Percentiles rank a stretch among this genome's conserved stretches.
Evolutionary conservation across 169 alveolate species (phyloP).

Genomic region (Cryptosporidium meleagridis): DNA sequence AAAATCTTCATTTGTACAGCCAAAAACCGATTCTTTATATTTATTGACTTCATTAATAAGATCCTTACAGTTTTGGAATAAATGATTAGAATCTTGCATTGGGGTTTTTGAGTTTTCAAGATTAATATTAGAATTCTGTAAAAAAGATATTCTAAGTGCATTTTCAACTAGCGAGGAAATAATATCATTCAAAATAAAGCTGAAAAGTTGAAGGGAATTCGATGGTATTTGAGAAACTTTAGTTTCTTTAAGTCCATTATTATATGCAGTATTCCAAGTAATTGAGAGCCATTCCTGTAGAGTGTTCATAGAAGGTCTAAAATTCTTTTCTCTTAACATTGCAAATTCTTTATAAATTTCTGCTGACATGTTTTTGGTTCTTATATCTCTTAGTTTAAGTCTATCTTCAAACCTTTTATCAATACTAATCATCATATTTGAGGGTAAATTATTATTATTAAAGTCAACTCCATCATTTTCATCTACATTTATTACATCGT

Average conservation of each 20-base stretch:
- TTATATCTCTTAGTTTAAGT: constrained; percentile 46
- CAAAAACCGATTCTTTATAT: constrained; percentile 1
- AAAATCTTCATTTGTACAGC: background rate
- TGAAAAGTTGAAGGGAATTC: constrained; percentile 42
- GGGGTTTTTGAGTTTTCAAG: background rate
- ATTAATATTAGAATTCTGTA: background rate
- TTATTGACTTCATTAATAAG: background rate
- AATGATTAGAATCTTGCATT: background rate
- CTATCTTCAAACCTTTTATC: constrained; percentile 64
- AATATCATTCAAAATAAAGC: constrained; percentile 57
- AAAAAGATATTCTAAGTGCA: constrained; percentile 32
- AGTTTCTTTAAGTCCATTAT: constrained; percentile 57
- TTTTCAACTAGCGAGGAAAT: constrained; percentile 60
- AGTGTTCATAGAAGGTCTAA: constrained; percentile 44
- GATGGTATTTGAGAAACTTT: constrained; percentile 72
- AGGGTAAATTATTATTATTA: constrained; percentile 1
- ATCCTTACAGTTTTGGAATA: background rate
- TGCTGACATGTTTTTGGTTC: constrained; percentile 66
- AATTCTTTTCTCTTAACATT: constrained; percentile 56
- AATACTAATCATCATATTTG: background rate
- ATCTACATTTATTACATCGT: background rate
- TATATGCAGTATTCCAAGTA: constrained; percentile 65
- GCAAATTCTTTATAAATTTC: constrained; percentile 68
- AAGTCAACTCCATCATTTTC: constrained; percentile 14
- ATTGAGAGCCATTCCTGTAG: constrained; percentile 65